Percentiles rank a stretch among this genome's conserved stretches.
phyloP scores from a whole-genome alignment of 768 basidiomycete species.

The Hortiboletus campestris region DNA sequence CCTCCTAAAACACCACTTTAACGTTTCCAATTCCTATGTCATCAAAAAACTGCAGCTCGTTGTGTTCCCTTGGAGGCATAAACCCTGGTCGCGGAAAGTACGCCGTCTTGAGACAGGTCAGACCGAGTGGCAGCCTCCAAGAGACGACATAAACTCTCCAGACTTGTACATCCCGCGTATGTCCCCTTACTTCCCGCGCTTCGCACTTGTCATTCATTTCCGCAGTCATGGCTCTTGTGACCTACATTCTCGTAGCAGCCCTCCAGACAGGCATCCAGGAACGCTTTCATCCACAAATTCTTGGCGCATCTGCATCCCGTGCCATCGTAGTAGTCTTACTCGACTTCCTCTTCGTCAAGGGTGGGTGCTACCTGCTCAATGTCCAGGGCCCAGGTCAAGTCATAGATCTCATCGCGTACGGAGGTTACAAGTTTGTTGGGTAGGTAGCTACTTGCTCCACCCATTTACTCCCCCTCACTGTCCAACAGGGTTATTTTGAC shows the following conservation, averaged over 20 bases:
- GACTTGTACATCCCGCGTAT: constrained; percentile 94
- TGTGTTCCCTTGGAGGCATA: constrained; percentile 94
- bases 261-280: constrained; percentile 79
- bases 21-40: constrained; percentile 95
- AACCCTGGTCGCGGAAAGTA: constrained; percentile 76
- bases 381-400: constrained; percentile 72
- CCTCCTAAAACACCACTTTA: constrained; percentile 86
- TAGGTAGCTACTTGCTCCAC: constrained; percentile 32
- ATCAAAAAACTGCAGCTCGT: constrained; percentile 83
- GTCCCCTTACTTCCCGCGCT: constrained; percentile 14
- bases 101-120: constrained; percentile 59
- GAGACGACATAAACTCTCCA: constrained; percentile 94
- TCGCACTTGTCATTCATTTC: constrained; percentile 12
- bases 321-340: constrained; percentile 81
- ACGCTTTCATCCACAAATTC: constrained; percentile 84
- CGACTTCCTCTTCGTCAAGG: constrained; percentile 86
- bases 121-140: constrained; percentile 81
- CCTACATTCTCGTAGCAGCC: constrained; percentile 89
- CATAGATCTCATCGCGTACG: constrained; percentile 85
- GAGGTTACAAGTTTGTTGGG: constrained; percentile 98
- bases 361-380: constrained; percentile 91
- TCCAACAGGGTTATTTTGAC: constrained; percentile 76
- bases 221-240: constrained; percentile 91
- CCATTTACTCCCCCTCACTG: not conserved
- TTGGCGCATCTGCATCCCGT: constrained; percentile 83